A percentile compares a stretch with the other conserved stretches of the same genome.
Evolutionary conservation across 2,329 filamentous ascomycete species (phyloP).

Genomic region (Epichloe amarillans): DNA sequence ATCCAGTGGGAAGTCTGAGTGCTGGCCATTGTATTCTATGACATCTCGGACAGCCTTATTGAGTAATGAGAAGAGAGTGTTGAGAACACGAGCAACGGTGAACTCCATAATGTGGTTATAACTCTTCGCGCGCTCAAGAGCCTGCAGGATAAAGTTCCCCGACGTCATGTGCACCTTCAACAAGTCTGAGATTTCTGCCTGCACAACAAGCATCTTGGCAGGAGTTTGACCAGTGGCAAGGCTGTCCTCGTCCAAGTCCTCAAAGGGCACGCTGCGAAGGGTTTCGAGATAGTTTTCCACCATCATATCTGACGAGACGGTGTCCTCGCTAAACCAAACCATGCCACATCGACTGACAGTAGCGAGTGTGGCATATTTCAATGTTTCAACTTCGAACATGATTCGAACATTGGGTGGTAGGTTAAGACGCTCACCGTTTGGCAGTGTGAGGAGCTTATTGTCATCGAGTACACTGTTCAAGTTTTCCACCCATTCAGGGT

Average conservation of each 20-base stretch:
- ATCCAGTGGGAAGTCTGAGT: slow-evolving; percentile 86
- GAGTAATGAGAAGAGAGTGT: slow-evolving; percentile 85
- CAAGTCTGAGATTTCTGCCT: slow-evolving; percentile 67
- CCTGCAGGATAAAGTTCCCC: slow-evolving; percentile 69
- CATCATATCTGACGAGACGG: slow-evolving; percentile 86
- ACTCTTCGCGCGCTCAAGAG: slow-evolving; percentile 59
- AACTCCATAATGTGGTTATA: slow-evolving; percentile 99
- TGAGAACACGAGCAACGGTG: slow-evolving; percentile 78
- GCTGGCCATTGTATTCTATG: slow-evolving; percentile 90
- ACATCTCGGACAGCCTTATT: slow-evolving; percentile 89
- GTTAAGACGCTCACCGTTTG: slow-evolving; percentile 95
- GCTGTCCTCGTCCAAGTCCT: slow-evolving; percentile 89
- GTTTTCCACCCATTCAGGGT: slow-evolving; percentile 99
- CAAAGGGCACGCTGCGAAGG: slow-evolving; percentile 71
- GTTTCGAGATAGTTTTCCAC: slow-evolving; percentile 80
- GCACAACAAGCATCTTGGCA: slow-evolving; percentile 64
- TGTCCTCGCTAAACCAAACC: slow-evolving; percentile 99
- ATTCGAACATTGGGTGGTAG: slow-evolving; percentile 90
- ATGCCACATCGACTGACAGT: slow-evolving; percentile 99
- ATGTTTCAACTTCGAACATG: slow-evolving; percentile 98
- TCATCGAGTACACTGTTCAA: slow-evolving; percentile 98
- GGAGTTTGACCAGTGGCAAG: slow-evolving; percentile 63
- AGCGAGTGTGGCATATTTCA: slow-evolving; percentile 93
- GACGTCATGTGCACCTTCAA: slow-evolving; percentile 61
- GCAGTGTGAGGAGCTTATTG: slow-evolving; percentile 93